Percentiles rank a stretch among this genome's conserved stretches.
Conservation (phyloP, 768 basidiomycete species). For the Tephrocybe sp. region DNA sequence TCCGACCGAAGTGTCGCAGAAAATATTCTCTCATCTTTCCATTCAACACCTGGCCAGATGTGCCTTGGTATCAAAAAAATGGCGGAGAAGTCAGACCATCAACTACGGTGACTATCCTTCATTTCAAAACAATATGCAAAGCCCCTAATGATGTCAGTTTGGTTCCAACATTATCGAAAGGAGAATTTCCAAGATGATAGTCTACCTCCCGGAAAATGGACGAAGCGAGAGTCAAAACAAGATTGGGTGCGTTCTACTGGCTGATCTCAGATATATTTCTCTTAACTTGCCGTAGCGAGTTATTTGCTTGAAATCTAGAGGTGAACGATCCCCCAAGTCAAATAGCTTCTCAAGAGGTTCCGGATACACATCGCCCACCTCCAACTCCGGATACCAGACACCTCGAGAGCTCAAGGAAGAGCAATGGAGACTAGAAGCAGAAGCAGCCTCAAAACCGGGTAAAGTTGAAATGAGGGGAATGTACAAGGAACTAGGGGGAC, state of each 20-base stretch:
- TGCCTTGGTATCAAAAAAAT: conserved; percentile 79
- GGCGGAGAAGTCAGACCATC: conserved; percentile 84
- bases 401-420: conserved; percentile 79
- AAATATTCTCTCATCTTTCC: conserved; percentile 64
- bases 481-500: conserved; percentile 88
- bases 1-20: conserved; percentile 80
- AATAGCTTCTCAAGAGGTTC: conserved; percentile 36
- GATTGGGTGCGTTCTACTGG: conserved; percentile 64
- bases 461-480: conserved; percentile 87
- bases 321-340: conserved; percentile 36
- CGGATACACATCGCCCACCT: conserved; percentile 49
- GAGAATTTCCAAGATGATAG: conserved; percentile 83
- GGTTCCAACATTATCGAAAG: conserved; percentile 90
- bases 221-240: conserved; percentile 90
- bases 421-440: conserved; percentile 60
- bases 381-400: conserved; percentile 64
- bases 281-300: conserved; percentile 41
- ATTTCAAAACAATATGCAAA: neutral
- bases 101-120: conserved; percentile 68
- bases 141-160: conserved; percentile 49
- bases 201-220: conserved; percentile 84
- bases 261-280: neutral
- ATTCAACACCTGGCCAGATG: conserved; percentile 72
- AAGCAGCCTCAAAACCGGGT: conserved; percentile 50
- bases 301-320: conserved; percentile 41